Evolutionary conservation across 2,329 filamentous ascomycete genomes (phyloP).

Genomic region (Penicillium sp.): DNA sequence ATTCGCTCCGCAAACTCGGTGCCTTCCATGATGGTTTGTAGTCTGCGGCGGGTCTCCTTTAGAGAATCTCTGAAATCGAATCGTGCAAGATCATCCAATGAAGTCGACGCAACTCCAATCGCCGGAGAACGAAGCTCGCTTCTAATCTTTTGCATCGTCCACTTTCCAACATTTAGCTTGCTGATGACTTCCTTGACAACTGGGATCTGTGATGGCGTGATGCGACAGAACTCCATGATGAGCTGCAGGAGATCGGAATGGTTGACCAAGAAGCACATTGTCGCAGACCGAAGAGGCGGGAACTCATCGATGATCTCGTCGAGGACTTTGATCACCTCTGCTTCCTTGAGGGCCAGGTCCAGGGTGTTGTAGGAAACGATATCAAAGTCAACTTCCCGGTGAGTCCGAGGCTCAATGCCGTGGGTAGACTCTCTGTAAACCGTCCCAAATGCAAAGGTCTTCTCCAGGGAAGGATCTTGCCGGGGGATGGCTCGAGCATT

Average conservation of each 20-base stretch:
- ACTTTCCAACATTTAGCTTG: constrained; percentile 79
- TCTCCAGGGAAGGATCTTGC: constrained; percentile 63
- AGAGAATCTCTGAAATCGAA: constrained; percentile 85
- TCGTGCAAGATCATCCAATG: constrained; percentile 81
- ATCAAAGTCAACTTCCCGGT: constrained; percentile 94
- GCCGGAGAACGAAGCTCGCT: constrained; percentile 78
- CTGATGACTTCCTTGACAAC: constrained; percentile 81
- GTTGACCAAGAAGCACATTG: constrained; percentile 88
- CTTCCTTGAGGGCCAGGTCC: constrained; percentile 86
- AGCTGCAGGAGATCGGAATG: constrained; percentile 83
- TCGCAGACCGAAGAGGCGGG: constrained; percentile 68
- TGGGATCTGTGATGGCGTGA: constrained; percentile 67
- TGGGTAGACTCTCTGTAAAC: constrained; percentile 80
- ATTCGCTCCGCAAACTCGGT: constrained; percentile 55
- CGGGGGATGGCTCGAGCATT: constrained; percentile 81
- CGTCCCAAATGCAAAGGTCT: constrained; percentile 82
- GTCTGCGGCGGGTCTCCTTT: constrained; percentile 70
- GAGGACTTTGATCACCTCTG: constrained; percentile 88
- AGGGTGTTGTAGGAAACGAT: constrained; percentile 81
- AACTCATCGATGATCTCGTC: constrained; percentile 87
- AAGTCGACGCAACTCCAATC: constrained; percentile 83
- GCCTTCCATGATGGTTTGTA: constrained; percentile 57
- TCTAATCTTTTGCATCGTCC: constrained; percentile 80
- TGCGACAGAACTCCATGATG: constrained; percentile 87
- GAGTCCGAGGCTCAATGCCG: constrained; percentile 78